These are phyloP conservation scores for Alternaria sp. DNA, from an alignment of 2,329 filamentous ascomycete species.

Conservation along the genomic window DNA sequence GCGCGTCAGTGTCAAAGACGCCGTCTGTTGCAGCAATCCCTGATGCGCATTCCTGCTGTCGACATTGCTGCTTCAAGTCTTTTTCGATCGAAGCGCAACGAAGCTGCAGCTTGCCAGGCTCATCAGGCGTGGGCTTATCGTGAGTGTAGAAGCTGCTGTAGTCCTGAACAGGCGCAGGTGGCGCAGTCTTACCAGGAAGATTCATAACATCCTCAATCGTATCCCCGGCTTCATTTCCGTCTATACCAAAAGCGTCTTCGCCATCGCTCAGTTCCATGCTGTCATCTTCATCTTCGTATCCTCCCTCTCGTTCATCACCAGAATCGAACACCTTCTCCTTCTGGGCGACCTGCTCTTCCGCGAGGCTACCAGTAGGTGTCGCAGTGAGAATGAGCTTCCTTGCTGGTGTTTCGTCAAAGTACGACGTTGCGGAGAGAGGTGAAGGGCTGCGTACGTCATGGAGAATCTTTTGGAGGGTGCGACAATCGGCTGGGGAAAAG, in stretches of 20 bases:
- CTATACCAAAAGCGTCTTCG: not conserved
- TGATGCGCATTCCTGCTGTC: not conserved
- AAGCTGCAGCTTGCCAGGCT: not conserved
- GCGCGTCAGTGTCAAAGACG: not conserved
- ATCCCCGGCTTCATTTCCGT: not conserved
- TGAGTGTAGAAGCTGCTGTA: slow-evolving; percentile 1
- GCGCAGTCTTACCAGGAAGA: not conserved
- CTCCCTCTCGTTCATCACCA: slow-evolving; percentile 14
- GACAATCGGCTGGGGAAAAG: slow-evolving; percentile 18
- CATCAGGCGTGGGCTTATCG: not conserved
- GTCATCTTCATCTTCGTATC: slow-evolving; percentile 25
- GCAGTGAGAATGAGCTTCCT: not conserved
- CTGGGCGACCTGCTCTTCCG: not conserved
- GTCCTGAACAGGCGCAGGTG: not conserved
- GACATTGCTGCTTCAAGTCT: not conserved
- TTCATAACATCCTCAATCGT: slow-evolving; percentile 18
- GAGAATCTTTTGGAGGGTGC: slow-evolving; percentile 17
- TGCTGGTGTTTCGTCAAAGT: not conserved
- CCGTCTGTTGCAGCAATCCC: not conserved
- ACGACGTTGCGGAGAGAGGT: not conserved
- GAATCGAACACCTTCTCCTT: not conserved
- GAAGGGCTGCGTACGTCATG: slow-evolving; percentile 4
- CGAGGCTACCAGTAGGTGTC: not conserved
- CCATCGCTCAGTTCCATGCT: slow-evolving; percentile 25
- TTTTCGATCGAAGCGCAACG: not conserved